Evolutionary conservation across 176 grass and related monocot species (phyloP).

Genomic region (Musa beccarii): DNA sequence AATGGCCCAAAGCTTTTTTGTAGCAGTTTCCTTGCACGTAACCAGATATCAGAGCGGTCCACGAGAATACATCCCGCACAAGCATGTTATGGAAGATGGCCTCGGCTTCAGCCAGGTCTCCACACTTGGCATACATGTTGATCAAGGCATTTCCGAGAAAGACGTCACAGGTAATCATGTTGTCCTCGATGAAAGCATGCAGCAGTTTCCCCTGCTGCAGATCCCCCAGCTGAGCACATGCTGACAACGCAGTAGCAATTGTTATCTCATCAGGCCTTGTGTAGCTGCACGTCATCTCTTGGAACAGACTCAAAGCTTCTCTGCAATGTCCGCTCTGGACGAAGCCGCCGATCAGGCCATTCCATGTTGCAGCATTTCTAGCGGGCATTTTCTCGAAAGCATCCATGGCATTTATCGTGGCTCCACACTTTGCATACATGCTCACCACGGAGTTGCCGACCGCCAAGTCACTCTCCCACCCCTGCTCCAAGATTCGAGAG

Average conservation of each 20-base stretch:
- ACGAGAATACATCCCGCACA: slow-evolving; percentile 54
- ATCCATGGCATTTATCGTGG: slow-evolving; percentile 36
- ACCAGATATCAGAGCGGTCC: slow-evolving; percentile 72
- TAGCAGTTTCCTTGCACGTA: slow-evolving; percentile 47
- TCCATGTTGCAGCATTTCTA: slow-evolving; percentile 61
- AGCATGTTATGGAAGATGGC: slow-evolving; percentile 41
- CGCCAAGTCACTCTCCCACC: slow-evolving; percentile 41
- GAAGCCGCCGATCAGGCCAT: slow-evolving; percentile 52
- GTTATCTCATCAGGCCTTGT: slow-evolving; percentile 46
- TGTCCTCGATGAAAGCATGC: slow-evolving; percentile 36
- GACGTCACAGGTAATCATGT: slow-evolving; percentile 26
- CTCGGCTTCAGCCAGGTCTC: slow-evolving; percentile 45
- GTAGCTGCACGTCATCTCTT: slow-evolving; percentile 36
- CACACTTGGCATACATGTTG: slow-evolving; percentile 87
- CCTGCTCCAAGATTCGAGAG: slow-evolving; percentile 30
- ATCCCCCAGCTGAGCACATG: slow-evolving; percentile 61
- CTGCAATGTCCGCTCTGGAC: slow-evolving; percentile 37
- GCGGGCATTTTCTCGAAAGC: slow-evolving; percentile 35
- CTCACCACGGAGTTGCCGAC: slow-evolving; percentile 51
- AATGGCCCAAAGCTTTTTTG: slow-evolving; percentile 46
- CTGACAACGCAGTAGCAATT: slow-evolving; percentile 39
- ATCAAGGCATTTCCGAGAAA: slow-evolving; percentile 64
- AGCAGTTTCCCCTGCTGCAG: slow-evolving; percentile 40
- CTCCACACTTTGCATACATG: slow-evolving; percentile 50
- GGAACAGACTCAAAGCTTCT: slow-evolving; percentile 39